Base-by-base conservation (phyloP, 2,329 filamentous ascomycete species). In the Ilyonectria sp. region DNA sequence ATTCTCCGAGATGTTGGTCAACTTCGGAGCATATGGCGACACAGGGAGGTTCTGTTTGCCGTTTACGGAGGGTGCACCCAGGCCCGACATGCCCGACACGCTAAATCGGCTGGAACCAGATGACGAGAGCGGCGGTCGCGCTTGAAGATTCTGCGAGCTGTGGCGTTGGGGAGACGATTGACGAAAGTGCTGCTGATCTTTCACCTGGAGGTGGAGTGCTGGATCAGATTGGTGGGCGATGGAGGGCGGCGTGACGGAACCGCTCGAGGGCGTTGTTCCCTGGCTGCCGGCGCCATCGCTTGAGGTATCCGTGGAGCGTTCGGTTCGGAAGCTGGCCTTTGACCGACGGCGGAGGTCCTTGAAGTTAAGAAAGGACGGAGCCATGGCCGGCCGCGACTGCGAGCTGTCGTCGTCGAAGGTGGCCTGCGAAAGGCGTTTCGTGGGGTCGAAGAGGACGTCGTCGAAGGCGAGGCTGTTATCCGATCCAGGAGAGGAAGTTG, bases 11-110 rank as follows among this genome's bases (percentile, higher is more conserved):
- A 97, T 85, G 37, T 95, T 97, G 49, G 91, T 83, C 44, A 98
- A 89, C 74, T 90, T 90, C 26, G 95, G 95, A 33, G 94, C 93
- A 81, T 93, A 95, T 49, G 92, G 90, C 60, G 94, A 97, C 19
- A 91, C 87, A 8, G 92, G 89, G 69, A 88, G 82, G 69, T 84
- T 86, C 62, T 82, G 85, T 76, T 87, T 88, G 67, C 87, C 87
- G 73, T 85, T 86, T 31, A 84, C 79, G 26, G 85, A 81, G 29
- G 88, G 86, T 26, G 88, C 85, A 19, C 88, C 89, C 55, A 91
- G 77, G 33, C 90, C 90, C 33, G 87, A 83, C 87, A 91, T 90
- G 67, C 89, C 89, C 35, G 86, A 86, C 29, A 92, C 87, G 76
- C 91, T 93, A 74, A 88, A 84, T 73, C 91, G 86, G 78, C 89